Base-by-base conservation (phyloP, 2,329 filamentous ascomycete genomes). In the Chlorencoelia australis region DNA sequence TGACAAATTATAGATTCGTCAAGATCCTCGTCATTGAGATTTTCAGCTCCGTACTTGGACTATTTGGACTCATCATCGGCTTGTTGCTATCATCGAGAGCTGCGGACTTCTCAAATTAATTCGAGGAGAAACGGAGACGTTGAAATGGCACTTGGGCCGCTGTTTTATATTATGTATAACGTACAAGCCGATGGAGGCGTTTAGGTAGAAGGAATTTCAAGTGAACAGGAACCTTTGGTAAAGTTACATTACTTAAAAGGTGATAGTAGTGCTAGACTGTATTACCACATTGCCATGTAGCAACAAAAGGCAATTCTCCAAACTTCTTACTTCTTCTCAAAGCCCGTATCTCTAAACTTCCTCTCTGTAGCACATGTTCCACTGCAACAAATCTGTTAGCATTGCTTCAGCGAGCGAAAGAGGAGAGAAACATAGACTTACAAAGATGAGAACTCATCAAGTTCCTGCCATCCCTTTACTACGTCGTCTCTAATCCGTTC, bases 1-100 rank as follows among this genome's bases (percentile, higher is more conserved):
- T 54, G 43, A 54, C 40, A 20, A 33, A 13, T 13, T 13, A 2
- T 45, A 94, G 88, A 37, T 98, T 98, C 63, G 89, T 98, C 64
- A 95, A 94, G 68, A 94, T 98, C 50, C 78, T 98, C 35, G 89
- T 98, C 50, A 93, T 98, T 55, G 93, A 98, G 64, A 98, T 98
- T 60, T 98, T 98, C 70, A 95, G 88, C 59, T 96, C 89, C 26
- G 89, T 98, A 32, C 72, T 98, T 8, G 91, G 93, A 46, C 76
- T 98, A 3, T 98, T 98, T 56, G 93, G 91, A 41, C 72, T 98
- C 46, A 98, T 98, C 56, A 79, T 98, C 50, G 91, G 93, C 30
- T 73, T 98, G 37, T 70, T 98, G 48, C 73, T 96, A 35, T 84
- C 85, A 41, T 73, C 80, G 59, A 94, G 91, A 63, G 87, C 91